Conservation (phyloP, 805 yeast species). For the Wickerhamiella shivajii region DNA sequence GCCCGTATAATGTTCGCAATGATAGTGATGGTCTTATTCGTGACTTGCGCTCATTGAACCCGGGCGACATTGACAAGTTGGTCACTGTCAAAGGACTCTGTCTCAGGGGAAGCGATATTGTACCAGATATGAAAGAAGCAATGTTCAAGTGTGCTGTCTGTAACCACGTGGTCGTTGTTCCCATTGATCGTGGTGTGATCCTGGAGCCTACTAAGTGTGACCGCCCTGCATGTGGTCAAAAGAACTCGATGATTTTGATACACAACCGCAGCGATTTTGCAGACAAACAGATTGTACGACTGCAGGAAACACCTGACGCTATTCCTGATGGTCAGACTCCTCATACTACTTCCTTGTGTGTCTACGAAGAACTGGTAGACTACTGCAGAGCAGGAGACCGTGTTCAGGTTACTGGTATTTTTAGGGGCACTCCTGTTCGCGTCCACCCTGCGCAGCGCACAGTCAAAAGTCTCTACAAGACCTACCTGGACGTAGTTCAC, state of each 20-base stretch:
- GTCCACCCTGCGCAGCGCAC: constrained; percentile 76
- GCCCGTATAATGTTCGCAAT: constrained; percentile 41
- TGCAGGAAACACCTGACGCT: constrained; percentile 91
- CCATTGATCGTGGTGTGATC: constrained; percentile 86
- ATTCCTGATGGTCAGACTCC: constrained; percentile 99
- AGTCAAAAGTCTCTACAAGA: constrained; percentile 71
- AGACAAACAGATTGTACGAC: constrained; percentile 84
- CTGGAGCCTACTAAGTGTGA: constrained; percentile 91
- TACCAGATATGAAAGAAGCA: constrained; percentile 96
- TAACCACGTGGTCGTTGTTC: constrained; percentile 81
- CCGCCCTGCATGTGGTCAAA: constrained; percentile 67
- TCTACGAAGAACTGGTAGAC: constrained; percentile 91
- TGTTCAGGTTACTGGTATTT: constrained; percentile 88
- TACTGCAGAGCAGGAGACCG: constrained; percentile 93
- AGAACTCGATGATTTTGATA: constrained; percentile 75
- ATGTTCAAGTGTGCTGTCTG: constrained; percentile 92
- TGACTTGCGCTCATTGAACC: constrained; percentile 76
- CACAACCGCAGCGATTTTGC: constrained; percentile 90
- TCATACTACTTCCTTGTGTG: constrained; percentile 85
- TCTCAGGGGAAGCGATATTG: constrained; percentile 72
- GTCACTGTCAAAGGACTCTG: constrained; percentile 86
- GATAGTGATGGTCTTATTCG: constrained; percentile 41
- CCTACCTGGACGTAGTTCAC: constrained; percentile 89
- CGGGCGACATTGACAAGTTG: constrained; percentile 85
- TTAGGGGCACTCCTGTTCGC: constrained; percentile 83